Conservation (phyloP, 2,329 filamentous ascomycete genomes). For the Colletotrichum melonis region DNA sequence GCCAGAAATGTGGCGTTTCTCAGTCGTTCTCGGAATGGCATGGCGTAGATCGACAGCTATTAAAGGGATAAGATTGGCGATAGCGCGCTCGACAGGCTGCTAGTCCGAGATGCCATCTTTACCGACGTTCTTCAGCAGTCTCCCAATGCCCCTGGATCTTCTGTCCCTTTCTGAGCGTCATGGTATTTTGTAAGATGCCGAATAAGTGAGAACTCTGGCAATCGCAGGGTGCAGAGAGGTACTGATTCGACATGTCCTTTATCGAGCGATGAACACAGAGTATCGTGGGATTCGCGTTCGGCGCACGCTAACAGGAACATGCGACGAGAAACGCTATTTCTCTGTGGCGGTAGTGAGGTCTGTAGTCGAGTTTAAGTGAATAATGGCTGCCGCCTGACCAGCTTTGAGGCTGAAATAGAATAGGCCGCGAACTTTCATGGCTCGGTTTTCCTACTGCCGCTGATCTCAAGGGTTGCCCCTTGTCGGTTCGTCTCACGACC, state of each 20-base stretch:
- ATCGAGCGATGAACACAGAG: neutral
- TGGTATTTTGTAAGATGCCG: neutral
- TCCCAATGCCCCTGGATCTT: neutral
- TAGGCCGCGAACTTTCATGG: neutral
- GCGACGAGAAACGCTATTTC: neutral
- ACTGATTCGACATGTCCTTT: neutral
- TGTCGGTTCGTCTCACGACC: neutral
- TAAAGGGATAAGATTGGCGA: slow-evolving; percentile 34
- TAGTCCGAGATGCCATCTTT: neutral
- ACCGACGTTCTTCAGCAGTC: slow-evolving; percentile 7
- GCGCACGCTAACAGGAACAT: neutral
- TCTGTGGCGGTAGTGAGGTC: neutral
- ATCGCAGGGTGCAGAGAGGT: no score
- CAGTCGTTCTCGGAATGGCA: slow-evolving; percentile 20
- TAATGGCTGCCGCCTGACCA: neutral
- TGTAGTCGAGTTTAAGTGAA: neutral
- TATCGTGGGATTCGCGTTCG: neutral
- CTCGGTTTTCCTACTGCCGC: neutral
- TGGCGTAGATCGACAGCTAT: slow-evolving; percentile 31
- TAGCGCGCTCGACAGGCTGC: slow-evolving; percentile 8
- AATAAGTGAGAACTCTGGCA: neutral
- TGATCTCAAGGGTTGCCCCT: neutral
- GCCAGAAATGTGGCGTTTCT: slow-evolving; percentile 27
- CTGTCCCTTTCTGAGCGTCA: neutral
- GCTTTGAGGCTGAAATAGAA: neutral